Evolutionary conservation across 192 early-diverging fungal genomes (phyloP), one percentile per base, ranked within the genome.

Genomic region (Paraglomus occultum): DNA sequence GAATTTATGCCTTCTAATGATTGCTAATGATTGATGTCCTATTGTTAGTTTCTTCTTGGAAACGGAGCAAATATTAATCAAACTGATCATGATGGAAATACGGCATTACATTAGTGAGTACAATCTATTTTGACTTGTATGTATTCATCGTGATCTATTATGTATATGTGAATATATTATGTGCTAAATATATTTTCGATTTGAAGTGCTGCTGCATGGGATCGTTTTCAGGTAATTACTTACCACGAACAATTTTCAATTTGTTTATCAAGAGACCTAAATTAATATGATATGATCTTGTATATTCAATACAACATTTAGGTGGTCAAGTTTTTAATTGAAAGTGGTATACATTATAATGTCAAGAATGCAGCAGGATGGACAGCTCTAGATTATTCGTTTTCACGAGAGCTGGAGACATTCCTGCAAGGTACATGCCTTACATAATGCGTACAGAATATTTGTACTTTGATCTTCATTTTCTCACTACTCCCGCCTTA

Each of bases 381-480:
- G 66, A 67, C 66, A 12, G 66, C 66, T 54, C 46, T 67, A 23
- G 66, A 67, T 42, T 67, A 67, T 67, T 52, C 66, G 31, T 67
- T 45, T 55, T 67, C 66, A 18, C 22, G 22, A 39, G 51, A 67
- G 8, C 10, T 67, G 11, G 48, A 52, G 46, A 7, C 66, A 43
- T 44, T 54, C 55, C 39, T 67, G 53, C 66, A 67, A 54, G 59
- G 59, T 60, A 60, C 15, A n/a, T n/a, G 42, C 5, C 6, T n/a
- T 43, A 10, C 59, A 10, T 4, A 43, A 31, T 31, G 31, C 31
- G 31, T 3, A 31, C 31, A 31, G 31, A 31, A 31, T 31, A 31
- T 31, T 31, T 31, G 3, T 31, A 31, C 31, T 3, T 31, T 31
- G 31, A 31, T 31, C 31, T 31, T 3, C 31, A 31, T 31, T 31